Percentiles rank a stretch among this genome's conserved stretches.
These are phyloP conservation scores for Ensete glaucum DNA, from an alignment of 176 grass and related monocot genomes.

Conservation along the genomic window DNA sequence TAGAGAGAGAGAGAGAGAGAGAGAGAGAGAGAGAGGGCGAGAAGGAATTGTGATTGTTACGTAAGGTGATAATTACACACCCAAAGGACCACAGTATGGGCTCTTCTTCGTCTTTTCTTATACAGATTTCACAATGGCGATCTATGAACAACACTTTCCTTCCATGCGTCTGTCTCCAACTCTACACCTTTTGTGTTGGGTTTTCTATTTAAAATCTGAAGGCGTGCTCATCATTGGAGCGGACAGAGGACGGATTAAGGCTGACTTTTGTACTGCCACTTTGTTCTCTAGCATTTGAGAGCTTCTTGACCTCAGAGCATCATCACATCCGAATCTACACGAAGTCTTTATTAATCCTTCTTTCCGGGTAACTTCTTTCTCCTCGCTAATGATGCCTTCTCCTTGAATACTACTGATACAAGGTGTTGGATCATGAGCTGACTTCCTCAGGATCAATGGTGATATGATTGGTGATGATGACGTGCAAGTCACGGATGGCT, in stretches of 20 bases:
- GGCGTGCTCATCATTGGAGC: not conserved
- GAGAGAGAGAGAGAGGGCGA: too few species aligned
- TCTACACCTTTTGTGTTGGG: too few species aligned
- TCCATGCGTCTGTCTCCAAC: too few species aligned
- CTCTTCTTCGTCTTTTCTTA: not conserved
- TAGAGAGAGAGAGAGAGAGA: too few species aligned
- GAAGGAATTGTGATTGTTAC: too few species aligned
- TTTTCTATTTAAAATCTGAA: too few species aligned
- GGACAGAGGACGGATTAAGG: not conserved
- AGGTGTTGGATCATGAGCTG: not conserved
- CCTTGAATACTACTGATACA: not conserved
- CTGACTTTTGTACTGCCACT: not conserved
- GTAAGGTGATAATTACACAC: too few species aligned
- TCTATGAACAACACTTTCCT: not conserved
- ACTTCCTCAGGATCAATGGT: not conserved
- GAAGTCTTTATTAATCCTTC: too few species aligned
- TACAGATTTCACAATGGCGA: not conserved
- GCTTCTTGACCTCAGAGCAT: not conserved
- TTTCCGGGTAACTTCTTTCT: too few species aligned
- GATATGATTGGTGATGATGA: not conserved
- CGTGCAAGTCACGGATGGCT: not conserved
- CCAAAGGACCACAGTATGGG: too few species aligned
- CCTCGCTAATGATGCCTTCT: too few species aligned
- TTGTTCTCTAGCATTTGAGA: constrained; percentile 1
- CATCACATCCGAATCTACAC: too few species aligned